Conservation (phyloP, 2,329 filamentous ascomycete genomes). For the Botryosphaeria dothidea region DNA sequence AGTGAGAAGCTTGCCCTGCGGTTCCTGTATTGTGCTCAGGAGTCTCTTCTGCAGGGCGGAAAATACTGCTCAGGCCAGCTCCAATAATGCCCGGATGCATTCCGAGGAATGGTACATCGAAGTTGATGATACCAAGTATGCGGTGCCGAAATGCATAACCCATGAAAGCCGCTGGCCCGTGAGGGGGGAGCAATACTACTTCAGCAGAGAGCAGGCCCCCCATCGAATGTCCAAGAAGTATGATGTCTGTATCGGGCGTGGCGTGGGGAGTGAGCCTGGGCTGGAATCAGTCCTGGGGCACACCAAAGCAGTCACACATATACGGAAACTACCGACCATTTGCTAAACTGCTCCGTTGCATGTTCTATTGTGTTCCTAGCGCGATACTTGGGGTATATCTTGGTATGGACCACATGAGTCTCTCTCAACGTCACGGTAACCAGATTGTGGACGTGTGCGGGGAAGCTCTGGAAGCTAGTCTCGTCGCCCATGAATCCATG, state of each 20-base stretch:
- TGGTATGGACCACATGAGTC: conserved; percentile 80
- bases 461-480: conserved; percentile 84
- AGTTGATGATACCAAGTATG: conserved; percentile 76
- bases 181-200: conserved; percentile 62
- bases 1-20: background rate
- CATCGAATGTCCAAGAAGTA: conserved; percentile 87
- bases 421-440: conserved; percentile 67
- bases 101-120: conserved; percentile 84
- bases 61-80: conserved; percentile 79
- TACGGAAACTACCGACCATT: conserved; percentile 54
- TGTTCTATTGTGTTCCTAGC: conserved; percentile 71
- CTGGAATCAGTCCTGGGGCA: conserved; percentile 3
- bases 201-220: conserved; percentile 83
- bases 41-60: conserved; percentile 48
- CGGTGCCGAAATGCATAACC: conserved; percentile 63
- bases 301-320: conserved; percentile 24
- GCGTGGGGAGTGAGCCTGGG: conserved; percentile 73
- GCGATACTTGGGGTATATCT: conserved; percentile 80
- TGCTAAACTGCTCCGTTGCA: conserved; percentile 79
- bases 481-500: conserved; percentile 91
- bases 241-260: conserved; percentile 70
- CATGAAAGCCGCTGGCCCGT: conserved; percentile 23
- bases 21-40: conserved; percentile 24
- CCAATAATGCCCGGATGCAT: conserved; percentile 85
- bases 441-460: conserved; percentile 79